A percentile compares a stretch with the other conserved stretches of the same genome.
Conservation (phyloP, 2,329 filamentous ascomycete species). For the Byssochlamys sp. region DNA sequence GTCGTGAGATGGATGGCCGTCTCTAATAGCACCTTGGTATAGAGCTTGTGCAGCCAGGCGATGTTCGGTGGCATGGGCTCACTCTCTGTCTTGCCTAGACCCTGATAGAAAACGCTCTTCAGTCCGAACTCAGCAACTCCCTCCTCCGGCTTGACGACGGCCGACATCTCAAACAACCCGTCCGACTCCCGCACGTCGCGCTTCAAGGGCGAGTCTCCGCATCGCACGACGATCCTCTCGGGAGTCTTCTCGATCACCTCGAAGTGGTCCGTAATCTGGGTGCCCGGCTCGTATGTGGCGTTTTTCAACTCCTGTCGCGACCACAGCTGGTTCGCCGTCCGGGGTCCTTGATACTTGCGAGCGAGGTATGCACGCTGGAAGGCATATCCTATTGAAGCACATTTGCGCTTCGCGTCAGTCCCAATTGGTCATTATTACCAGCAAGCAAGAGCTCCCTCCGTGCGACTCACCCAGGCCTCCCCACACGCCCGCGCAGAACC, state of each 20-base stretch:
- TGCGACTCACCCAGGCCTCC: constrained; percentile 50
- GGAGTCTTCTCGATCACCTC: constrained; percentile 58
- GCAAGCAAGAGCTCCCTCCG: not conserved
- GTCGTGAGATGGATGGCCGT: constrained; percentile 24
- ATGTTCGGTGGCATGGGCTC: constrained; percentile 39
- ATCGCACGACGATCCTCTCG: constrained; percentile 53
- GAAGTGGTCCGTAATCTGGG: constrained; percentile 60
- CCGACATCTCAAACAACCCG: constrained; percentile 57
- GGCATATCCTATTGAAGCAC: constrained; percentile 25
- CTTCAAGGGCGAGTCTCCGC: constrained; percentile 55
- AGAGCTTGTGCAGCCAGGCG: constrained; percentile 45
- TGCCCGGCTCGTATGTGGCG: constrained; percentile 37
- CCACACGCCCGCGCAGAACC: constrained; percentile 61
- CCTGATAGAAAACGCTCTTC: constrained; percentile 56
- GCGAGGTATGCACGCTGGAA: constrained; percentile 51
- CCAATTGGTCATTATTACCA: not conserved
- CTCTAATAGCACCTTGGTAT: constrained; percentile 50
- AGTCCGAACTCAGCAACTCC: constrained; percentile 55
- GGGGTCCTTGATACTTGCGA: constrained; percentile 48
- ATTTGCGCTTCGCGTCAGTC: not conserved
- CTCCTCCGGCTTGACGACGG: constrained; percentile 49
- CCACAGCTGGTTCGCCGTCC: constrained; percentile 55
- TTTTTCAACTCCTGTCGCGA: constrained; percentile 14
- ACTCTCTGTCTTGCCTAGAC: constrained; percentile 34
- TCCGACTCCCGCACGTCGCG: constrained; percentile 49